Evolutionary conservation across 495 filamentous ascomycete genomes (phyloP).

Genomic region (Alectoria sarmentosa): DNA sequence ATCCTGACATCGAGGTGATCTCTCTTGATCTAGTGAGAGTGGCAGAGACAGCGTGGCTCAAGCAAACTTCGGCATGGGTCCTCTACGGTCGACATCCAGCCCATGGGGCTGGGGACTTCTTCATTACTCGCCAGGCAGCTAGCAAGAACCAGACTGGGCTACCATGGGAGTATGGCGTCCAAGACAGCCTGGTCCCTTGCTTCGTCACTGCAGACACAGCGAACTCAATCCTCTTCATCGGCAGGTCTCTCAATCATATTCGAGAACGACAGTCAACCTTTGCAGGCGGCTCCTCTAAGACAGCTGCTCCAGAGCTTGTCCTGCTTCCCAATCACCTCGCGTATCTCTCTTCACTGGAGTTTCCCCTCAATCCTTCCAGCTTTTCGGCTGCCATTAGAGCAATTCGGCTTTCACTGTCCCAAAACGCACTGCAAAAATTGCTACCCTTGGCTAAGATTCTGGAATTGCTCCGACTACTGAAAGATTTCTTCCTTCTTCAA

Average conservation of each 20-base stretch:
- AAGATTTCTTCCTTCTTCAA: slow-evolving; percentile 81
- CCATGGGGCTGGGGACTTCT: slow-evolving; percentile 69
- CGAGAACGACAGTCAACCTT: slow-evolving; percentile 41
- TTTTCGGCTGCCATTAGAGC: slow-evolving; percentile 63
- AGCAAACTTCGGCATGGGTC: slow-evolving; percentile 82
- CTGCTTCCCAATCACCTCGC: slow-evolving; percentile 66
- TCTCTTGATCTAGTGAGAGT: slow-evolving; percentile 60
- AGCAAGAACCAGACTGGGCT: slow-evolving; percentile 28
- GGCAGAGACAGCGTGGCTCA: slow-evolving; percentile 86
- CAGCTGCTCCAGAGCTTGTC: slow-evolving; percentile 48
- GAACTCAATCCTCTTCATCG: slow-evolving; percentile 82
- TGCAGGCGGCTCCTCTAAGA: slow-evolving; percentile 27
- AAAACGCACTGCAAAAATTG: slow-evolving; percentile 71
- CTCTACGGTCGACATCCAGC: slow-evolving; percentile 73
- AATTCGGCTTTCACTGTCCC: slow-evolving; percentile 74
- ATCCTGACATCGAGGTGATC: slow-evolving; percentile 71
- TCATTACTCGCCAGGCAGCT: slow-evolving; percentile 47
- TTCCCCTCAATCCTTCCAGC: slow-evolving; percentile 63
- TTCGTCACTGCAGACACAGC: slow-evolving; percentile 73
- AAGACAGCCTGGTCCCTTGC: slow-evolving; percentile 55
- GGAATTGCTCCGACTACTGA: slow-evolving; percentile 66
- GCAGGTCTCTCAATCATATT: slow-evolving; percentile 79
- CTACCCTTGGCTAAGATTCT: slow-evolving; percentile 69
- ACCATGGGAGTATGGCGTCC: slow-evolving; percentile 46
- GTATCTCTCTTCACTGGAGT: slow-evolving; percentile 60